phyloP scores from a whole-genome alignment of 2,329 filamentous ascomycete species.

The Aureobasidium zeae region DNA sequence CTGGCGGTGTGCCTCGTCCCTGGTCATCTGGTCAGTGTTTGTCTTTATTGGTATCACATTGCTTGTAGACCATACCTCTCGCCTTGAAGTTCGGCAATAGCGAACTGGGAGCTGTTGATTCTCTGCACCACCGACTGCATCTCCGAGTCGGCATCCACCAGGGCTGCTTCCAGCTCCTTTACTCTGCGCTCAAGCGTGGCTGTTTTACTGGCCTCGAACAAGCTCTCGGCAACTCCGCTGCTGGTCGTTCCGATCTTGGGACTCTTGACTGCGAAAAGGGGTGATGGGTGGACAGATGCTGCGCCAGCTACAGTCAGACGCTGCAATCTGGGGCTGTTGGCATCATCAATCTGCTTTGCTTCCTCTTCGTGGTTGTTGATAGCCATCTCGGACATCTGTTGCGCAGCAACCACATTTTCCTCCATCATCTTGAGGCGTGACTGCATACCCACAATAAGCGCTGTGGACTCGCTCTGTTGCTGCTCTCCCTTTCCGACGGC shows the following conservation, averaged over 20 bases:
- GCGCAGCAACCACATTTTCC: slow-evolving; percentile 71
- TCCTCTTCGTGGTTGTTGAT: slow-evolving; percentile 81
- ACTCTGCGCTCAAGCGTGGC: slow-evolving; percentile 54
- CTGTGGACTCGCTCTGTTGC: slow-evolving; percentile 70
- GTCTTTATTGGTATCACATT: slow-evolving; percentile 21
- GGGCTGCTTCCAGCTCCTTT: slow-evolving; percentile 72
- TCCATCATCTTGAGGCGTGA: slow-evolving; percentile 70
- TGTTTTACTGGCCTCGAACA: slow-evolving; percentile 12
- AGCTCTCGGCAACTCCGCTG: slow-evolving; percentile 41
- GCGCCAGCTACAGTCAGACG: slow-evolving; percentile 53
- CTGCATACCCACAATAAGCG: slow-evolving; percentile 77
- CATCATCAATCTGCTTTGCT: slow-evolving; percentile 63
- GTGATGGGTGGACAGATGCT: slow-evolving; percentile 35
- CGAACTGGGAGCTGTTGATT: slow-evolving; percentile 76
- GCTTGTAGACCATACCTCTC: slow-evolving; percentile 65
- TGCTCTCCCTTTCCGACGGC: slow-evolving; percentile 76
- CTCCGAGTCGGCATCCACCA: slow-evolving; percentile 65
- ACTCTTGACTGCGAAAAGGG: slow-evolving; percentile 46
- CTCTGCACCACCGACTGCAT: slow-evolving; percentile 76
- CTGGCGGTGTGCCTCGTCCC: slow-evolving; percentile 15
- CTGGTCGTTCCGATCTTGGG: slow-evolving; percentile 53
- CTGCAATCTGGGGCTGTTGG: slow-evolving; percentile 65
- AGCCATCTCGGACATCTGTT: slow-evolving; percentile 77
- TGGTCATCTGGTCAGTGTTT: slow-evolving; percentile 46
- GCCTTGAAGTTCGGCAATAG: slow-evolving; percentile 69